Evolutionary conservation across 2,329 filamentous ascomycete genomes (phyloP).

Genomic region (Talaromyces amestolkiae): DNA sequence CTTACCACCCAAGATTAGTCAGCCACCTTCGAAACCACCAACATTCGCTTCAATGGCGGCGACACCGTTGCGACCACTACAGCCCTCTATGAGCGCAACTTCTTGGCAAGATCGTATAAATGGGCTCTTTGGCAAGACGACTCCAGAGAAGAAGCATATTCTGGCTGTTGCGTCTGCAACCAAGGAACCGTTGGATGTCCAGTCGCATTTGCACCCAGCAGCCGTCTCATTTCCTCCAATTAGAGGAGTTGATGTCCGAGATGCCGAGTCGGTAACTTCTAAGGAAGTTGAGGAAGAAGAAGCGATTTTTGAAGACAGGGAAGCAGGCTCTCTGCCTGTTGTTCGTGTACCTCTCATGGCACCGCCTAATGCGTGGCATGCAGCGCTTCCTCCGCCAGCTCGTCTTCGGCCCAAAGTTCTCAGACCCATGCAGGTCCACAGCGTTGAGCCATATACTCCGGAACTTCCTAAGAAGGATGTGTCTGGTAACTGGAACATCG

Average conservation of each 20-base stretch:
- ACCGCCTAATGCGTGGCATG: conserved; percentile 63
- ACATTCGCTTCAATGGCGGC: conserved; percentile 46
- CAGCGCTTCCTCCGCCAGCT: conserved; percentile 45
- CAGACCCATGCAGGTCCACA: conserved; percentile 56
- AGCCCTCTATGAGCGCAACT: conserved; percentile 46
- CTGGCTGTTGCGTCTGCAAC: conserved; percentile 66
- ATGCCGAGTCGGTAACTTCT: conserved; percentile 52
- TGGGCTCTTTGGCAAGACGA: conserved; percentile 64
- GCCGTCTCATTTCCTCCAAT: conserved; percentile 59
- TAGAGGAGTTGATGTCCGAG: conserved; percentile 38
- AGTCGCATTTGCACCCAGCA: conserved; percentile 52
- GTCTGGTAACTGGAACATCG: conserved; percentile 37
- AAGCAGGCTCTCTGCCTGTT: conserved; percentile 72
- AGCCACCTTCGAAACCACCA: conserved; percentile 46
- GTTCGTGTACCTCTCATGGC: conserved; percentile 65
- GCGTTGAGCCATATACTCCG: conserved; percentile 46
- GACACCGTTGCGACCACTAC: conserved; percentile 38
- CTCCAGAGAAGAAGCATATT: conserved; percentile 50
- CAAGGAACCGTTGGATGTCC: conserved; percentile 63
- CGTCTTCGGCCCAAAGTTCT: conserved; percentile 46
- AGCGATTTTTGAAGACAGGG: conserved; percentile 76
- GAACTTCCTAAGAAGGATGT: conserved; percentile 38
- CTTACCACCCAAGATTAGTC: conserved; percentile 62
- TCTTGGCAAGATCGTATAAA: conserved; percentile 84
- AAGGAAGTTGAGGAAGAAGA: conserved; percentile 75